Conservation (phyloP, 1,139 yeast species). For the Suhomyces bokatorum region DNA sequence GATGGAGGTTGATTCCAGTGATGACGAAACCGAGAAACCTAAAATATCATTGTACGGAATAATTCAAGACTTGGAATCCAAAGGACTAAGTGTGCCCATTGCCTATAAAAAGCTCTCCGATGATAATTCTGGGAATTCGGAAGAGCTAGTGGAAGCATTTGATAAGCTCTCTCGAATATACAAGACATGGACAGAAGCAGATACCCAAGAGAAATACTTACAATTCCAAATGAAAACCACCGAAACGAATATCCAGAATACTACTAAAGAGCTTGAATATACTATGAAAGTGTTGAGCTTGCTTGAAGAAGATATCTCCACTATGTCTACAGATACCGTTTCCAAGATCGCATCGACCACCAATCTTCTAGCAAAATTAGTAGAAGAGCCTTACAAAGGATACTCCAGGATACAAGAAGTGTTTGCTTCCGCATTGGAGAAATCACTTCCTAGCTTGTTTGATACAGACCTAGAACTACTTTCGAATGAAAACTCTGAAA, state of each 20-base stretch:
- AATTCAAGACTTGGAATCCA: slow-evolving; percentile 29
- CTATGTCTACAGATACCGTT: neutral
- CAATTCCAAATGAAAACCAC: slow-evolving; percentile 20
- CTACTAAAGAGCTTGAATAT: slow-evolving; percentile 3
- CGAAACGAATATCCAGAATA: slow-evolving; percentile 3
- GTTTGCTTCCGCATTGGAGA: slow-evolving; percentile 7
- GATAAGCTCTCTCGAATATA: slow-evolving; percentile 18
- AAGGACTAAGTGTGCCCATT: slow-evolving; percentile 31
- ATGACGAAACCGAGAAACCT: slow-evolving; percentile 14
- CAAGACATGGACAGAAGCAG: slow-evolving; percentile 19
- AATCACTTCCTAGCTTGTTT: slow-evolving; percentile 12
- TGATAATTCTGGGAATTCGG: slow-evolving; percentile 4
- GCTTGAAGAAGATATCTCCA: neutral
- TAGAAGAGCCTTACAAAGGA: neutral
- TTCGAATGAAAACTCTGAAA: slow-evolving; percentile 4
- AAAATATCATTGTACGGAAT: slow-evolving; percentile 23
- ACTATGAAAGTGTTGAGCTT: slow-evolving; percentile 4
- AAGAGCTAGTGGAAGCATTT: slow-evolving; percentile 14
- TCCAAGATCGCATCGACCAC: neutral
- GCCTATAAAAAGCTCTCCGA: slow-evolving; percentile 29
- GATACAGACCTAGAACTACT: slow-evolving; percentile 8
- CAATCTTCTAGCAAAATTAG: slow-evolving; percentile 1
- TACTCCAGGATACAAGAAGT: slow-evolving; percentile 2
- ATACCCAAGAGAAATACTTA: slow-evolving; percentile 22
- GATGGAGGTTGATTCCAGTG: slow-evolving; percentile 18